Base-by-base conservation (phyloP, 2,329 filamentous ascomycete genomes). In the Metarhizium album region DNA sequence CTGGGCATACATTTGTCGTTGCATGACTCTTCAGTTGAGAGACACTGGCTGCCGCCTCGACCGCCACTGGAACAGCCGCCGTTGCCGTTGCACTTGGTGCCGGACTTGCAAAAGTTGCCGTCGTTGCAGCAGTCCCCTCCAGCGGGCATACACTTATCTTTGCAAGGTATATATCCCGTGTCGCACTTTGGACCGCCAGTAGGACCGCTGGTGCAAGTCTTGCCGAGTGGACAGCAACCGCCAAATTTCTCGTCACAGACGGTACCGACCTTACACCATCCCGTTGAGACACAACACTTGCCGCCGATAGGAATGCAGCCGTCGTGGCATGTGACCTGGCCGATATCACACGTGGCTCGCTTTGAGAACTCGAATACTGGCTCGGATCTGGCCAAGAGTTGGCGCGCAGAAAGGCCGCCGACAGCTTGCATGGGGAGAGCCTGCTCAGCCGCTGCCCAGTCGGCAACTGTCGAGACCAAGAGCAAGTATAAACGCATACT, bases 111-210 rank as follows among this genome's bases (percentile, higher is more conserved):
- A 23, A 31, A 48, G 37, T n/a, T 48, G 37, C 47, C 47, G 38
- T 48, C 24, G 24, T n/a, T 43, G 47, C 47, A 48, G 47, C 47
- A 48, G 35, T 48, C 47, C 8, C 24, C 35, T 16, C 47, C 47
- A 7, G 16, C 14, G 47, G 47, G 37, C 38, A 48, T 48, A 16
- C 46, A 48, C 35, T 40, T 40, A 16, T 40, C 24, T 11, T 22
- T 18, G 46, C 46, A 48, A 13, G 23, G 20, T 8, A 33, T 48
- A 11, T 23, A 38, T 24, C 35, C 35, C 13, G 46, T 16, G 35
- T 35, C 46, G 46, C 46, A 48, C 5, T n/a, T 42, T 18, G n/a
- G 38, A 8, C 45, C 45, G 13, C 45, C 45, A 8, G 29, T 20
- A 18, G 45, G 45, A 31, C 45, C 45, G 18, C 18, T 23, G 45